A percentile compares a stretch with the other conserved stretches of the same genome.
These are phyloP conservation scores for Geotrichum klebahnii DNA, from an alignment of 1,139 yeast species.

Conservation along the genomic window DNA sequence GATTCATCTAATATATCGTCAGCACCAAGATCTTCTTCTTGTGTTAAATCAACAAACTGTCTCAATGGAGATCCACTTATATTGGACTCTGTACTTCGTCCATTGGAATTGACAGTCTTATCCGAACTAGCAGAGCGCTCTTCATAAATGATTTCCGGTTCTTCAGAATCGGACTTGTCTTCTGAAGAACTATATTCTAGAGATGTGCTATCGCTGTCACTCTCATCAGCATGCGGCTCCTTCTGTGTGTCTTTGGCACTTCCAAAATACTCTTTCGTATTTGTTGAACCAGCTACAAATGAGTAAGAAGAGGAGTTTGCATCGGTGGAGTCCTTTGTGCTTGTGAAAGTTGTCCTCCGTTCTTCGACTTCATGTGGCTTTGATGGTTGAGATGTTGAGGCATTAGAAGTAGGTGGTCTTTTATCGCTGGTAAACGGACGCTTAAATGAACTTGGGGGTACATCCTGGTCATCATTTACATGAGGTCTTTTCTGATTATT, in stretches of 20 bases:
- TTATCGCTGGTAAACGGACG: background rate
- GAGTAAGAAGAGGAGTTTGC: conserved; percentile 20
- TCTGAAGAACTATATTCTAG: background rate
- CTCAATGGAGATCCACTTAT: background rate
- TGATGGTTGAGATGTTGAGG: background rate
- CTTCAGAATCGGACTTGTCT: conserved; percentile 6
- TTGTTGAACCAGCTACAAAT: conserved; percentile 4
- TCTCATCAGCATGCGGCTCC: background rate
- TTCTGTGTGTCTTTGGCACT: background rate
- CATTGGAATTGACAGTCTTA: too few species aligned
- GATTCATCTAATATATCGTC: too few species aligned
- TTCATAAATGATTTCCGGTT: conserved; percentile 15
- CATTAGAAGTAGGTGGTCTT: conserved; percentile 6
- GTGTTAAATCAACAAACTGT: too few species aligned
- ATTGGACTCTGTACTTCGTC: too few species aligned
- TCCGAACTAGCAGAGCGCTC: too few species aligned
- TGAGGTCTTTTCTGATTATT: background rate
- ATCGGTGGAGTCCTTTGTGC: conserved; percentile 17
- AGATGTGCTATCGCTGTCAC: background rate
- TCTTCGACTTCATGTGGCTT: conserved; percentile 2
- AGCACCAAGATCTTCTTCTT: too few species aligned
- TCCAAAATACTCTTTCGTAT: background rate
- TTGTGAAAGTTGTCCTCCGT: conserved; percentile 4
- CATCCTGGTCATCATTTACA: background rate
- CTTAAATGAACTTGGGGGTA: background rate